Evolutionary conservation across 2,329 filamentous ascomycete species (phyloP), one percentile per base, ranked within the genome.

Genomic region (Alternaria atra): DNA sequence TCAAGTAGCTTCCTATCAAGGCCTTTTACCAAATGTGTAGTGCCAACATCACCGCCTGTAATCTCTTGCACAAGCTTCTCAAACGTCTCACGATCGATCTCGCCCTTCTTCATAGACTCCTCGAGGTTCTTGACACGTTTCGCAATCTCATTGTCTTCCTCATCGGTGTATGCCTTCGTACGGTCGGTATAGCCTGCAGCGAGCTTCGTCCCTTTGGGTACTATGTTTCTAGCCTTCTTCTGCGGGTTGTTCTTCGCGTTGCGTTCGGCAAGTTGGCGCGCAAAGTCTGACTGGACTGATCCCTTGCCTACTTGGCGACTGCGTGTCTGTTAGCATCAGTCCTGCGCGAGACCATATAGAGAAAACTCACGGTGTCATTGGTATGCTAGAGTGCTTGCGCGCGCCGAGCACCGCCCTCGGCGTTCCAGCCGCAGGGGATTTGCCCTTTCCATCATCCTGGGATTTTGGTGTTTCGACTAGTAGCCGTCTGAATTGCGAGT

Each of bases 21-120:
- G 0, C 95, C 95, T 75, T 97, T 98, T 48, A 98, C 90, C 66
- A 97, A 80, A 83, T 97, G 93, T 13, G 93, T 97, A 69, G 89
- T 92, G 13, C 83, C 83, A 23, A 94, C 80, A 76, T 97, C 91
- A 7, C 94, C 94, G 4, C 93, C 94, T 1, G 92, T 83, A 56
- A 97, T 92, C 69, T 96, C 87, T 64, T 87, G 86, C 34, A 91
- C 84, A 40, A 94, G 78, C 70, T 86, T 88, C 70, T 94, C 89
- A 76, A 96, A 97, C 0, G 89, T 93, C 50, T 85, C 86, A 68
- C 88, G 86, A 68, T 96, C 91, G 66, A 98, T 93, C 79, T 97
- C 89, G 48, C 91, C 92, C 44, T 93, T 84, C 79, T 95, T 95
- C 66, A 93, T 84, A 70, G 90, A 86, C 73, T 95, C 89, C 71